These are phyloP conservation scores for Sporobolomyces roseus DNA, from an alignment of 768 basidiomycete species.

Conservation along the genomic window DNA sequence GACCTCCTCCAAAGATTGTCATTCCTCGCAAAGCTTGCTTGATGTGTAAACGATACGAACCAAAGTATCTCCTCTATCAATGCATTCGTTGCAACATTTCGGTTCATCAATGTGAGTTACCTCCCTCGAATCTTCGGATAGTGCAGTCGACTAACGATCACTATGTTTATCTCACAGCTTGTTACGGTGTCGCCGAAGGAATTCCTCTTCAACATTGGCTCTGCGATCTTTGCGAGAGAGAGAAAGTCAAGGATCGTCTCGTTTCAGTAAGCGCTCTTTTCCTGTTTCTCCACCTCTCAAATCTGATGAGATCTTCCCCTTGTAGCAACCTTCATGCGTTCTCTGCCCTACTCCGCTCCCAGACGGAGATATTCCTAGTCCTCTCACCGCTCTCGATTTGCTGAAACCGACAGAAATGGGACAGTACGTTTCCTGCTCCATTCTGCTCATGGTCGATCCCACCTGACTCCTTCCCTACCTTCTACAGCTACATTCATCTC, in stretches of 20 bases:
- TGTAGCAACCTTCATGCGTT: constrained; percentile 34
- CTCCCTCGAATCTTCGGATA: not conserved
- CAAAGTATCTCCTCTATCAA: constrained; percentile 31
- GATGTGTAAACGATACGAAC: constrained; percentile 40
- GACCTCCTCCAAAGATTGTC: constrained; percentile 19
- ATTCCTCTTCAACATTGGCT: constrained; percentile 35
- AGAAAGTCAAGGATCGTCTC: constrained; percentile 1
- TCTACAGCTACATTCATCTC: constrained; percentile 59
- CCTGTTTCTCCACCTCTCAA: not conserved
- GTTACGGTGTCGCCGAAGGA: constrained; percentile 41
- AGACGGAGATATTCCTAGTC: constrained; percentile 7
- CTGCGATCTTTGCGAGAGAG: constrained; percentile 43
- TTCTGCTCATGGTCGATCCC: not conserved
- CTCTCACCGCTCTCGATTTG: constrained; percentile 39
- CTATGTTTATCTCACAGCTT: constrained; percentile 5
- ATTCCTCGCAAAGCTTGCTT: constrained; percentile 37
- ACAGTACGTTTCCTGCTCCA: constrained; percentile 23
- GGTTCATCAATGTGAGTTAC: constrained; percentile 21
- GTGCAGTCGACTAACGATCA: not conserved
- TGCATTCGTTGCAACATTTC: constrained; percentile 33
- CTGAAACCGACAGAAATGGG: constrained; percentile 42
- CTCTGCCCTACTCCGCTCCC: constrained; percentile 29
- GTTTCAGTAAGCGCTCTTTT: constrained; percentile 2
- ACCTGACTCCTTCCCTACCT: too few species aligned
- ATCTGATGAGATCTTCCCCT: not conserved